Evolutionary conservation across 2,329 filamentous ascomycete genomes (phyloP).

Genomic region (Penicillium sp.): DNA sequence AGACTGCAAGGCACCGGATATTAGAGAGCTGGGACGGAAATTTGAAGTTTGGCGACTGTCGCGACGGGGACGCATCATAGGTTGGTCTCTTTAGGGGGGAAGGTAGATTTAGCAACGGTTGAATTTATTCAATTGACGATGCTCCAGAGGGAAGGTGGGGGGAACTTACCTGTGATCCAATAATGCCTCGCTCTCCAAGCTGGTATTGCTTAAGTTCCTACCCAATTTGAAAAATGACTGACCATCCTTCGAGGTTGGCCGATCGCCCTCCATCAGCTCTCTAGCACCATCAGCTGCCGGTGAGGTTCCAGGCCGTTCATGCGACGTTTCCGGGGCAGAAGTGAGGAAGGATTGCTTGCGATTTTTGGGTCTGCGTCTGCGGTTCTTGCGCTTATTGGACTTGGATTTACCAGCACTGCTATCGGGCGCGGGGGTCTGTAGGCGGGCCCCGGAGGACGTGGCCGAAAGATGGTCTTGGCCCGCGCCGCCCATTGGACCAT

Average conservation of each 20-base stretch:
- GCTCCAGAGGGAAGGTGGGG: neutral
- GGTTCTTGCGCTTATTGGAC: conserved; percentile 56
- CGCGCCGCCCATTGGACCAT: conserved; percentile 20
- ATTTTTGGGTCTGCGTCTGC: conserved; percentile 75
- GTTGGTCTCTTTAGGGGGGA: conserved; percentile 53
- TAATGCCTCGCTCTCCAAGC: conserved; percentile 83
- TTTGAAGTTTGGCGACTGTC: conserved; percentile 46
- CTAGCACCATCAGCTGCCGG: conserved; percentile 40
- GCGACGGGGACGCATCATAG: conserved; percentile 64
- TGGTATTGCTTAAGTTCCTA: conserved; percentile 73
- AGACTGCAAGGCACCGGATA: conserved; percentile 45
- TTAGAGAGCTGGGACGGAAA: conserved; percentile 37
- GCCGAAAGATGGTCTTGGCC: conserved; percentile 11
- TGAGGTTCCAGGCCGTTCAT: conserved; percentile 50
- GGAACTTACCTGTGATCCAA: conserved; percentile 74
- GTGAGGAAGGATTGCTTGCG: conserved; percentile 77
- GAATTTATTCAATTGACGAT: neutral
- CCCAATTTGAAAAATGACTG: conserved; percentile 57
- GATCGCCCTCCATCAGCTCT: conserved; percentile 31
- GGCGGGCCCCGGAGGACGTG: conserved; percentile 22
- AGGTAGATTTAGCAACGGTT: conserved; percentile 6
- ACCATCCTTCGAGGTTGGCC: conserved; percentile 25
- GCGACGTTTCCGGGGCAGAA: conserved; percentile 56
- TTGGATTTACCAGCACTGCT: conserved; percentile 24
- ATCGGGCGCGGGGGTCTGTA: conserved; percentile 20